These are phyloP conservation scores for Fusarium neocosmosporiellum DNA, from an alignment of 2,329 filamentous ascomycete species.

Conservation along the genomic window DNA sequence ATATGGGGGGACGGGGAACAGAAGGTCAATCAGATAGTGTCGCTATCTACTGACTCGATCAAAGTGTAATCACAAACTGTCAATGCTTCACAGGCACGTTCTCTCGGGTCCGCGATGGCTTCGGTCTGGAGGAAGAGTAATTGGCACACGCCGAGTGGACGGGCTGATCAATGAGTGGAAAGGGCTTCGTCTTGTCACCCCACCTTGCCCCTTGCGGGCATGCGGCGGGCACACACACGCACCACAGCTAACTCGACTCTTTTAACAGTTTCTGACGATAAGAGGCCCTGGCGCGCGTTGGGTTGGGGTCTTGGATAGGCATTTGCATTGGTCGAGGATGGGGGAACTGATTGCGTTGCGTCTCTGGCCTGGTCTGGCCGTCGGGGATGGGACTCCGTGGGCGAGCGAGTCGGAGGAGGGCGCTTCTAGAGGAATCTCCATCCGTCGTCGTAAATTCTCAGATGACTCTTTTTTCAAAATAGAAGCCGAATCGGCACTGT, in stretches of 20 bases:
- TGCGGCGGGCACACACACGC: slow-evolving; percentile 16
- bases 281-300: slow-evolving; percentile 8
- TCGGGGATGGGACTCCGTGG: slow-evolving; percentile 19
- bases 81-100: not conserved
- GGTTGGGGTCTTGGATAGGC: not conserved
- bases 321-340: not conserved
- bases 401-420: slow-evolving; percentile 13
- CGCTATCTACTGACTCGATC: slow-evolving; percentile 31
- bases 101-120: slow-evolving; percentile 9
- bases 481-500: slow-evolving; percentile 20
- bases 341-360: not conserved
- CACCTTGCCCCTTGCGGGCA: slow-evolving; percentile 32
- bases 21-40: slow-evolving; percentile 7
- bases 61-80: slow-evolving; percentile 27
- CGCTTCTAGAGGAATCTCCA: slow-evolving; percentile 12
- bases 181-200: slow-evolving; percentile 8
- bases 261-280: slow-evolving; percentile 23
- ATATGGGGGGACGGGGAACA: slow-evolving; percentile 2
- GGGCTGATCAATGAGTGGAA: slow-evolving; percentile 1
- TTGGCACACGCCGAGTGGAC: slow-evolving; percentile 30
- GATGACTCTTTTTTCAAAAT: slow-evolving; percentile 1
- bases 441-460: slow-evolving; percentile 5
- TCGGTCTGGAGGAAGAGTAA: slow-evolving; percentile 36
- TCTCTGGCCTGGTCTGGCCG: not conserved
- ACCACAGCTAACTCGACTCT: slow-evolving; percentile 25